phyloP scores from a whole-genome alignment of 768 basidiomycete species.

The Antrodiella citrinella region DNA sequence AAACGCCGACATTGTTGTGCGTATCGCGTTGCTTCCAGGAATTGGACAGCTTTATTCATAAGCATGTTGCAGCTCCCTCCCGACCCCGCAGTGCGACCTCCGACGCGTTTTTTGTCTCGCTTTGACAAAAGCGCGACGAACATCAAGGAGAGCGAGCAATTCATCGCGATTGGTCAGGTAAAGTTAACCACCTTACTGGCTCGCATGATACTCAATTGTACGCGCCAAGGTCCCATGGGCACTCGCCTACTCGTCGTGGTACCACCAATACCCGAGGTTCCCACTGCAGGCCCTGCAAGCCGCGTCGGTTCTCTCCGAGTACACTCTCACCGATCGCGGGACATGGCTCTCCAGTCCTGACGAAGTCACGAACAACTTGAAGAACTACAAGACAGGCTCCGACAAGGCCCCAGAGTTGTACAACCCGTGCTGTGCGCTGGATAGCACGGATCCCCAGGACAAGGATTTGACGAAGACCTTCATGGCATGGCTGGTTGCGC shows the following conservation, averaged over 20 bases:
- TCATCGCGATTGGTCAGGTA: constrained; percentile 42
- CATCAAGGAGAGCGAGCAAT: constrained; percentile 46
- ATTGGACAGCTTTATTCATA: not conserved
- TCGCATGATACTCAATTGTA: not conserved
- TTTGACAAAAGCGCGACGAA: constrained; percentile 55
- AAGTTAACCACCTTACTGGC: not conserved
- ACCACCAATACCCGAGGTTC: constrained; percentile 49
- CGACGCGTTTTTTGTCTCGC: constrained; percentile 45
- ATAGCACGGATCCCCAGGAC: constrained; percentile 20
- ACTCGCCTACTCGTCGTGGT: constrained; percentile 44
- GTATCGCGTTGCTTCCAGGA: constrained; percentile 23
- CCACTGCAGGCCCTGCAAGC: constrained; percentile 41
- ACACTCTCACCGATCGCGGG: constrained; percentile 46
- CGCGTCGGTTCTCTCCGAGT: constrained; percentile 39
- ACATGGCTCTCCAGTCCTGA: constrained; percentile 37
- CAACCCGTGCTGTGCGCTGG: constrained; percentile 40
- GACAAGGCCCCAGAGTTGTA: constrained; percentile 31
- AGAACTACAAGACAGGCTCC: constrained; percentile 33
- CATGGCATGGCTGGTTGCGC: constrained; percentile 34
- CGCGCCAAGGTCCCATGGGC: constrained; percentile 44
- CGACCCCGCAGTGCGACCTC: constrained; percentile 4
- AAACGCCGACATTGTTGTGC: constrained; percentile 27
- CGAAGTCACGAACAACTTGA: constrained; percentile 24
- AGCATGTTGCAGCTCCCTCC: not conserved
- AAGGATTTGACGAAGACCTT: constrained; percentile 26